phyloP scores from a whole-genome alignment of 2,329 filamentous ascomycete genomes.

The Shiraia bambusicola region DNA sequence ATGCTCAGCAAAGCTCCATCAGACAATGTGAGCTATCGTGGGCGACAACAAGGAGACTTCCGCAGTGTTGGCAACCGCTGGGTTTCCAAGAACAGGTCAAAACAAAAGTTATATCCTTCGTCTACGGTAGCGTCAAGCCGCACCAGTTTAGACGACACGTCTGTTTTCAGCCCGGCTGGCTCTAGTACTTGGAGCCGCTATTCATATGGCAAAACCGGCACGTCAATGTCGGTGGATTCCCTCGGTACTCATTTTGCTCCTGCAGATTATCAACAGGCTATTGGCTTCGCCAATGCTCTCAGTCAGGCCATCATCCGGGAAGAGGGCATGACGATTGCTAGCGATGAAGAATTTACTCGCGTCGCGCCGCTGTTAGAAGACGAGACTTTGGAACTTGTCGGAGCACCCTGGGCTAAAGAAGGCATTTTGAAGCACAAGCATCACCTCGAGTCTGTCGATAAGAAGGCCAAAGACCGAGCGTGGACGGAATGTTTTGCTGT shows the following conservation, averaged over 20 bases:
- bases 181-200: conserved; percentile 97
- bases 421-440: conserved; percentile 96
- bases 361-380: conserved; percentile 77
- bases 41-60: conserved; percentile 66
- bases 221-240: conserved; percentile 89
- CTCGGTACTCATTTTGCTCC: conserved; percentile 74
- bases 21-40: conserved; percentile 72
- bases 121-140: conserved; percentile 86
- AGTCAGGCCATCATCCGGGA: conserved; percentile 96
- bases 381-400: conserved; percentile 85
- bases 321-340: conserved; percentile 62
- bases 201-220: conserved; percentile 86
- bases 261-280: conserved; percentile 89
- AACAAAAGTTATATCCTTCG: conserved; percentile 71
- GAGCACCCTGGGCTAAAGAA: conserved; percentile 98
- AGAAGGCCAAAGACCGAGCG: conserved; percentile 88
- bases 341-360: conserved; percentile 60
- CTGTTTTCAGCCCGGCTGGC: conserved; percentile 85
- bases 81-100: conserved; percentile 82
- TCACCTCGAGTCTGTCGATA: conserved; percentile 86
- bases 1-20: conserved; percentile 92
- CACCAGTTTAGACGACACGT: conserved; percentile 91
- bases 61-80: conserved; percentile 68
- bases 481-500: conserved; percentile 97
- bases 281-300: conserved; percentile 94